Percentiles rank a stretch among this genome's conserved stretches.
Conservation (phyloP, 1,139 yeast species). For the Magnusiomyces fungicola region DNA sequence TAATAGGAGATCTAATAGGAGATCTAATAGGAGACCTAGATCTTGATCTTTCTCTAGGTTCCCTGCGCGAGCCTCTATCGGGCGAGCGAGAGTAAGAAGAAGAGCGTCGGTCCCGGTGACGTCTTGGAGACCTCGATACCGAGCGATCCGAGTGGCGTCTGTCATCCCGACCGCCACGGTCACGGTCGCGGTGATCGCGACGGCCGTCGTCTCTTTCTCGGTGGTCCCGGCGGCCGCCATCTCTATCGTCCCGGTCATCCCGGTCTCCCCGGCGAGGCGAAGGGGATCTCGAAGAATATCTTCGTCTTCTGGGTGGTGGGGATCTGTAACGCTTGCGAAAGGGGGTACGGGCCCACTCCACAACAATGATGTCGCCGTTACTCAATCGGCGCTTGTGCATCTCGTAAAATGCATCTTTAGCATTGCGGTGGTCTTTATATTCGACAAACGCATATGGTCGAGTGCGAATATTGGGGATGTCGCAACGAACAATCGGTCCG, state of each 20-base stretch:
- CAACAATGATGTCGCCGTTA: slow-evolving; percentile 25
- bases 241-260: not conserved
- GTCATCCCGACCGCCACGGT: too few relatives aligned
- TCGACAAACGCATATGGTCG: slow-evolving; percentile 68
- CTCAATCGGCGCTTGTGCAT: slow-evolving; percentile 34
- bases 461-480: slow-evolving; percentile 62
- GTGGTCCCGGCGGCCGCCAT: not conserved
- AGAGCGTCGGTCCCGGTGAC: not conserved
- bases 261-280: not conserved
- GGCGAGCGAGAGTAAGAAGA: not conserved
- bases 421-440: slow-evolving; percentile 51
- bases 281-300: not conserved
- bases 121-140: not conserved
- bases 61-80: not conserved
- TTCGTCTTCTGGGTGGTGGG: slow-evolving; percentile 4
- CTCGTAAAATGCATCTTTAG: slow-evolving; percentile 51
- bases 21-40: not conserved
- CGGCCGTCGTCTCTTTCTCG: not conserved
- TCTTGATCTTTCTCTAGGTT: not conserved
- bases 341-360: slow-evolving; percentile 23
- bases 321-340: slow-evolving; percentile 8
- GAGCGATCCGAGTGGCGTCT: too few relatives aligned
- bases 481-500: slow-evolving; percentile 60
- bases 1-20: not conserved
- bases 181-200: not conserved